A percentile compares a stretch with the other conserved stretches of the same genome.
Evolutionary conservation across 2,329 filamentous ascomycete genomes (phyloP).

Genomic region (Tolypocladium guangdongense): DNA sequence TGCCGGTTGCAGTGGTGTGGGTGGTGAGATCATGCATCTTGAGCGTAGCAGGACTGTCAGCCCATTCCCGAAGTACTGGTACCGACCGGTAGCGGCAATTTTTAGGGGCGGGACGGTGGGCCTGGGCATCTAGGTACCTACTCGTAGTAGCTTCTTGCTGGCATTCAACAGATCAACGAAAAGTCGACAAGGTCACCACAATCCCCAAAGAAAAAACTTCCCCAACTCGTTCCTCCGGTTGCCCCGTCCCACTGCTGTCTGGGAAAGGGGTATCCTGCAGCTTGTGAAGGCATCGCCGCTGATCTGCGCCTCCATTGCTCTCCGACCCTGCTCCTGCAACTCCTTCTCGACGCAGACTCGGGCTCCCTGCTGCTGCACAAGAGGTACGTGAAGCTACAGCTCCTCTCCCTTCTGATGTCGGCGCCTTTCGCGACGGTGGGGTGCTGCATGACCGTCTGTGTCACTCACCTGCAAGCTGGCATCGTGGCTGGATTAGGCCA

Average conservation of each 20-base stretch:
- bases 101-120: constrained; percentile 4
- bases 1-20: not conserved
- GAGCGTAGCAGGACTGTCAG: not conserved
- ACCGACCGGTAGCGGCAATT: constrained; percentile 2
- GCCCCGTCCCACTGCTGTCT: not conserved
- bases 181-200: not conserved
- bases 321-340: not conserved
- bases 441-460: not conserved
- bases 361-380: not conserved
- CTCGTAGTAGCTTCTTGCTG: not conserved
- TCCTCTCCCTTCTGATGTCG: not conserved
- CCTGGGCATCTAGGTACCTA: too few relatives aligned
- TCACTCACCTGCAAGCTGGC: not conserved
- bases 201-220: constrained; percentile 5
- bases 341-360: not conserved
- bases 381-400: not conserved
- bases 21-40: not conserved
- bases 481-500: constrained; percentile 1
- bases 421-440: not conserved
- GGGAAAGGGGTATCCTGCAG: not conserved
- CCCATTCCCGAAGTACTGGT: constrained; percentile 4
- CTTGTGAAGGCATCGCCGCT: not conserved
- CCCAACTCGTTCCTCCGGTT: constrained; percentile 7
- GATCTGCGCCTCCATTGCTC: not conserved
- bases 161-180: constrained; percentile 8